Base-by-base conservation (phyloP, 2,329 filamentous ascomycete species). In the Amauroascus niger region DNA sequence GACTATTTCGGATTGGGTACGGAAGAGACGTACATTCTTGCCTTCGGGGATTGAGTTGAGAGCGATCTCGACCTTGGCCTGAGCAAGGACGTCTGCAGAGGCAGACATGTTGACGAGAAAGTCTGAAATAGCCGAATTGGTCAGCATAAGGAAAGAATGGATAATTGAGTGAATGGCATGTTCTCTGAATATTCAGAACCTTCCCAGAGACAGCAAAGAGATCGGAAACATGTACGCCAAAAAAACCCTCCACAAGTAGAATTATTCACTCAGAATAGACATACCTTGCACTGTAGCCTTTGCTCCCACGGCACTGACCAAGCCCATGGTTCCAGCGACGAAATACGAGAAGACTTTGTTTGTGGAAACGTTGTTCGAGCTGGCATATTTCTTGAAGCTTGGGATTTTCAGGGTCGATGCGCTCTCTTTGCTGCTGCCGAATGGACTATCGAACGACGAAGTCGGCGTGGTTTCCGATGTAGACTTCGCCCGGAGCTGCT, bases 101-200 rank as follows among this genome's bases (percentile, higher is more conserved):
- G 93, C 93, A 67, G 91, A 94, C 94, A 98, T 97, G 83, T 96
- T 98, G 78, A 95, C 88, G 61, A 98, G 81, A 82, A 98, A 98
- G 77, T 98, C 93, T 98, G 74, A 62, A 62, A 51, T 54, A 55
- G 13, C 13, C 16, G 16, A 47, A 6, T n/a, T 20, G 14, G 14
- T 53, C 22, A 52, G 43, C 14, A 48, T n/a, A n/a, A n/a, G n/a
- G n/a, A n/a, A n/a, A n/a, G n/a, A n/a, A n/a, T 44, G 24, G 1
- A 13, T n/a, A n/a, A 46, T 24, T 7, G 22, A 35, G 14, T 35
- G 33, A 30, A 9, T n/a, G 33, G 6, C 33, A 11, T 35, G 33
- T 9, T 14, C 14, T n/a, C 33, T n/a, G 6, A 35, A 3, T 35
- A 35, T 35, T n/a, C n/a, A n/a, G n/a, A n/a, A n/a, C n/a, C n/a